Evolutionary conservation across 2,329 filamentous ascomycete genomes (phyloP), one percentile per base, ranked within the genome.

Genomic region (Hymenoscyphus linearis): DNA sequence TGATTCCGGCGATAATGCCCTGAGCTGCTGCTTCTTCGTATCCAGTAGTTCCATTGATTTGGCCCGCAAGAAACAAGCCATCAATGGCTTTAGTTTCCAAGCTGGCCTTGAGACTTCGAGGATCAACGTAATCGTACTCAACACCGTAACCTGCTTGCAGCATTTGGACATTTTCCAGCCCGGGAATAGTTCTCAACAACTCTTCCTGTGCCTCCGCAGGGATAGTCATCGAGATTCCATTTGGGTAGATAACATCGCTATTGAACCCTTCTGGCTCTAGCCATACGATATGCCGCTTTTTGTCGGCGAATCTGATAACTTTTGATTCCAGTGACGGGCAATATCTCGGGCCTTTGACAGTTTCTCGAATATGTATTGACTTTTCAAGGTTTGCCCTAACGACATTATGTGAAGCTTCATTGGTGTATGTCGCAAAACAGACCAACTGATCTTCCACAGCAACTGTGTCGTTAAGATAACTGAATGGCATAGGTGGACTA

Each of bases 41-140:
- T 3, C 95, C 95, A 0, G 95, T 99, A 0, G 95, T 99, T 53
- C 95, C 95, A 74, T 99, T 99, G 75, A 99, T 97, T 74, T 99
- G 95, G 3, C 95, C 95, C 0, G 95, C 95, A 35, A 99, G 82
- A 76, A 90, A 99, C 13, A 99, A 83, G 1, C 95, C 95, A 7
- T 80, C 80, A 64, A 99, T 96, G 25, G 88, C 82, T 75, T 98
- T 99, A 1, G 95, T 98, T 75, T 99, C 95, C 7, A 99, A 83
- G 0, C 93, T 95, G n/a, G 89, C 85, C 66, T 87, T 88, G 3
- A 99, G 81, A 68, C 89, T 89, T 58, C 95, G 88, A 18, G 95
- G 95, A 72, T 99, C 95, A 18, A 99, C 91, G 74, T 99, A 99
- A 77, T 98, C 95, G 75, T 99, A 99, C 74, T 99, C 95, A 1